Conservation (phyloP, 805 yeast species). For the Wickerhamomyces strasburgensis region DNA sequence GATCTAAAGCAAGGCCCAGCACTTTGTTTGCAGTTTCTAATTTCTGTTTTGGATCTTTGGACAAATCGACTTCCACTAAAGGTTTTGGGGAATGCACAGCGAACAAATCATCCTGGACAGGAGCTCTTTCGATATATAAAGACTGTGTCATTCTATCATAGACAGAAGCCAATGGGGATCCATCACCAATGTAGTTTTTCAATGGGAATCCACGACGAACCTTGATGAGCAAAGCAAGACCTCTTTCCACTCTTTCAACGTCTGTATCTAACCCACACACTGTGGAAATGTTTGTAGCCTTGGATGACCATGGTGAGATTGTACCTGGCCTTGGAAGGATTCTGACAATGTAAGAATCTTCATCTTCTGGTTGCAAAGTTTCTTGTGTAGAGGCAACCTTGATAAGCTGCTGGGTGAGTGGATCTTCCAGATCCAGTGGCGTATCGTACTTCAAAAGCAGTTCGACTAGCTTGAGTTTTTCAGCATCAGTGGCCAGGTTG, state of each 20-base stretch:
- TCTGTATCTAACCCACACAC: slow-evolving; percentile 76
- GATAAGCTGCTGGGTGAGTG: slow-evolving; percentile 37
- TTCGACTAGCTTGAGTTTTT: slow-evolving; percentile 46
- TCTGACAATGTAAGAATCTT: slow-evolving; percentile 57
- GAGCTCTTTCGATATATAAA: slow-evolving; percentile 54
- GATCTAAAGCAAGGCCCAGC: slow-evolving; percentile 90
- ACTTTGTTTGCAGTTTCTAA: slow-evolving; percentile 72
- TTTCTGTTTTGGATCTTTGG: slow-evolving; percentile 46
- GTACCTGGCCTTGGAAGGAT: slow-evolving; percentile 92
- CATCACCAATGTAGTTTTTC: slow-evolving; percentile 45
- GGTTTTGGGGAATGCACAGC: slow-evolving; percentile 80
- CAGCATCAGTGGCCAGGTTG: slow-evolving; percentile 23
- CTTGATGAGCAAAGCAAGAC: slow-evolving; percentile 67
- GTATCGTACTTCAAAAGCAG: slow-evolving; percentile 71
- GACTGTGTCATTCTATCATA: slow-evolving; percentile 95
- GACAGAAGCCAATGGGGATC: slow-evolving; percentile 61
- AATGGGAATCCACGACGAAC: slow-evolving; percentile 70
- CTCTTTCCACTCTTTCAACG: slow-evolving; percentile 87
- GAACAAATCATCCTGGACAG: slow-evolving; percentile 66
- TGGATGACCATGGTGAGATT: slow-evolving; percentile 98
- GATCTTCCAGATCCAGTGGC: slow-evolving; percentile 50
- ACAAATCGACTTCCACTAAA: slow-evolving; percentile 65
- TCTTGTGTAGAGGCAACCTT: slow-evolving; percentile 29
- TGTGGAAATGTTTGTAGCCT: slow-evolving; percentile 90
- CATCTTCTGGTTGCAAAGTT: slow-evolving; percentile 28